Conservation (phyloP, 2,329 filamentous ascomycete species). For the Fusarium sambucinum region DNA sequence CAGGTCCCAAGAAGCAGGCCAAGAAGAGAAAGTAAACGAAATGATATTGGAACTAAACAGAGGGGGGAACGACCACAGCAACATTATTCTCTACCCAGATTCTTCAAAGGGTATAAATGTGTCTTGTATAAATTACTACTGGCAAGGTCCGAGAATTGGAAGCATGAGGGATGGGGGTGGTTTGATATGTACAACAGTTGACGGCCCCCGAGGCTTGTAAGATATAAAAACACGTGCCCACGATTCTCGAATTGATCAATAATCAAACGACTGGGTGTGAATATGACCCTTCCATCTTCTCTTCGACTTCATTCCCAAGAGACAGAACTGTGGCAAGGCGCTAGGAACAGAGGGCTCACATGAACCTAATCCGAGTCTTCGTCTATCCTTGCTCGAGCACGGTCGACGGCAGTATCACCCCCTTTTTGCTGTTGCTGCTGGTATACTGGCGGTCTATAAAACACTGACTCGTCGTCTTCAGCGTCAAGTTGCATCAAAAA, state of each 20-base stretch:
- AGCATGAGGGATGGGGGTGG: slow-evolving; percentile 40
- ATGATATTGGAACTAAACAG: slow-evolving; percentile 9
- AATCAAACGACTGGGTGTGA: slow-evolving; percentile 30
- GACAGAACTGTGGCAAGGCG: slow-evolving; percentile 30
- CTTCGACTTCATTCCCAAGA: slow-evolving; percentile 24
- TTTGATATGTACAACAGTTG: slow-evolving; percentile 53
- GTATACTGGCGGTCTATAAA: slow-evolving; percentile 73
- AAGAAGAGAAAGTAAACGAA: slow-evolving; percentile 62
- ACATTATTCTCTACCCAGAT: not conserved
- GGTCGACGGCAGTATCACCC: slow-evolving; percentile 70
- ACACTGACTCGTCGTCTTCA: slow-evolving; percentile 83
- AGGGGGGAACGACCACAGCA: not conserved
- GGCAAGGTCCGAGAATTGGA: slow-evolving; percentile 24
- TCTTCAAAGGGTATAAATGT: slow-evolving; percentile 24
- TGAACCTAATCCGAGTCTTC: slow-evolving; percentile 68
- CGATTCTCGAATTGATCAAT: slow-evolving; percentile 42
- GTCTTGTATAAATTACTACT: slow-evolving; percentile 41
- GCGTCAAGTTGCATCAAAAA: slow-evolving; percentile 96
- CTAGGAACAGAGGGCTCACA: slow-evolving; percentile 6
- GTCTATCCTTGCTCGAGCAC: slow-evolving; percentile 69
- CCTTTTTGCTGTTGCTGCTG: slow-evolving; percentile 63
- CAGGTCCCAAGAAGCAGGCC: slow-evolving; percentile 57
- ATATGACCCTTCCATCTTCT: slow-evolving; percentile 20
- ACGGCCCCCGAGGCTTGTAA: slow-evolving; percentile 52
- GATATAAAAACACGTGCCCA: slow-evolving; percentile 52